Conservation (phyloP, 106 monocot genomes). For the Gastrodia elata region DNA sequence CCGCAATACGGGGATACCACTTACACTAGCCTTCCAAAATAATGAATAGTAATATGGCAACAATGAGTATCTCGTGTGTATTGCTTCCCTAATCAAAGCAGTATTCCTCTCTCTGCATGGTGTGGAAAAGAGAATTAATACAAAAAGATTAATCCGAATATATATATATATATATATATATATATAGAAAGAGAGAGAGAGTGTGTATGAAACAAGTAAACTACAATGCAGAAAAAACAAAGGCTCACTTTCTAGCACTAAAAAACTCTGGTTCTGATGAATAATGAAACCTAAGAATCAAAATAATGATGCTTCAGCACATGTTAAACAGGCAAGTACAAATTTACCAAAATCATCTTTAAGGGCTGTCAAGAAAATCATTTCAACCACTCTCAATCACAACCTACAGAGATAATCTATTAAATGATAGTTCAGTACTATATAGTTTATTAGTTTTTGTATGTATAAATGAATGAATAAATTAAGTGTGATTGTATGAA, state of each 20-base stretch:
- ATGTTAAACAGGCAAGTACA: background rate
- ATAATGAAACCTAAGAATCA: background rate
- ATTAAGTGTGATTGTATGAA: too few relatives aligned
- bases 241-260: background rate
- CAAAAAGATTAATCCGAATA: background rate
- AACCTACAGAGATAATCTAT: too few relatives aligned
- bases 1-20: slow-evolving; percentile 79
- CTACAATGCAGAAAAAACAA: background rate
- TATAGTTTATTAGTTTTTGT: too few relatives aligned
- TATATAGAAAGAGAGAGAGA: background rate
- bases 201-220: background rate
- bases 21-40: slow-evolving; percentile 74
- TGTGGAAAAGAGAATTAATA: background rate
- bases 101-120: slow-evolving; percentile 69
- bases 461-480: too few relatives aligned
- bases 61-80: slow-evolving; percentile 73
- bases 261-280: background rate
- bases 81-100: slow-evolving; percentile 88
- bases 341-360: too few relatives aligned
- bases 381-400: too few relatives aligned
- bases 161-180: too few relatives aligned
- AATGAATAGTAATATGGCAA: slow-evolving; percentile 92
- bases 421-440: too few relatives aligned
- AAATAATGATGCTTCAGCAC: slow-evolving; percentile 1
- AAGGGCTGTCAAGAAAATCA: too few relatives aligned